Conservation (phyloP, 495 filamentous ascomycete genomes). For the Hypomontagnella monticulosa region DNA sequence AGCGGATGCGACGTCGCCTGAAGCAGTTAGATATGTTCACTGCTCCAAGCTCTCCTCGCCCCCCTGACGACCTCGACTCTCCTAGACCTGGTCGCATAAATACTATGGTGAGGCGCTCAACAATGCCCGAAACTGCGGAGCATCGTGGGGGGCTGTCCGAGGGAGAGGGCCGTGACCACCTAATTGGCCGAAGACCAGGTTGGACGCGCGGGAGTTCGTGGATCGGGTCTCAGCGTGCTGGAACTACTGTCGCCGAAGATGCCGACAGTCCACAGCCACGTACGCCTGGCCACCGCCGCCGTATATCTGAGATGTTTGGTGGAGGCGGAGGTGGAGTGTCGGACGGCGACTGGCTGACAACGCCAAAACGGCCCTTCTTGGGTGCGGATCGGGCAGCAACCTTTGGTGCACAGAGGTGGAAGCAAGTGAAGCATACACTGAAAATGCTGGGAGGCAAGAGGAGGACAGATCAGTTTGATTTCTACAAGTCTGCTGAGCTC, state of each 20-base stretch:
- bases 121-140: conserved; percentile 73
- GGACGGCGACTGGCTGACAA: conserved; percentile 60
- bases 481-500: conserved; percentile 93
- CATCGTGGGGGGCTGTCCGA: conserved; percentile 82
- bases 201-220: conserved; percentile 64
- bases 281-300: conserved; percentile 75
- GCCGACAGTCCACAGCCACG: conserved; percentile 60
- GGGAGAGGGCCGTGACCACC: conserved; percentile 83
- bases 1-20: conserved; percentile 61
- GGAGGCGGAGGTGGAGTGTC: conserved; percentile 60
- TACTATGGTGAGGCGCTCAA: conserved; percentile 72
- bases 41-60: conserved; percentile 50
- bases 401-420: conserved; percentile 86
- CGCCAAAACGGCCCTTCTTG: conserved; percentile 61
- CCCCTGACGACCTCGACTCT: conserved; percentile 43
- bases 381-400: conserved; percentile 75
- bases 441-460: conserved; percentile 84
- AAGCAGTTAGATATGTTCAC: conserved; percentile 59
- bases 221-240: conserved; percentile 55
- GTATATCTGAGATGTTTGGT: conserved; percentile 74
- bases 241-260: conserved; percentile 50
- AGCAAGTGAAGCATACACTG: conserved; percentile 82
- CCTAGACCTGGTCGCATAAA: conserved; percentile 50
- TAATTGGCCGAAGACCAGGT: conserved; percentile 65
- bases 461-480: conserved; percentile 87